These are phyloP conservation scores for Pleoardoris graminearum DNA, from an alignment of 2,329 filamentous ascomycete genomes.

Conservation along the genomic window DNA sequence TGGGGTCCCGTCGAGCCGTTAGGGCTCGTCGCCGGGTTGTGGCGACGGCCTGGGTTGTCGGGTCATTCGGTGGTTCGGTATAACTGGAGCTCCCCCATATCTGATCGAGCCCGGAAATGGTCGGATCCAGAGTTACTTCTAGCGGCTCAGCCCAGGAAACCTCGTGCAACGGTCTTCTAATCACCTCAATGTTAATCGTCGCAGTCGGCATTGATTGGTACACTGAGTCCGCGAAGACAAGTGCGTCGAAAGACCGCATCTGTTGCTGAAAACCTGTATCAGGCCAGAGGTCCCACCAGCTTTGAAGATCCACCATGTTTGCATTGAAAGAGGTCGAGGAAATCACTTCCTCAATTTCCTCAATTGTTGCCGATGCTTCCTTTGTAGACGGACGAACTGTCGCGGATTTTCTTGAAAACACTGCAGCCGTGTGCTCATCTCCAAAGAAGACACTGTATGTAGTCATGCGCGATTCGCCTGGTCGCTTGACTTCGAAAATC, in stretches of 20 bases:
- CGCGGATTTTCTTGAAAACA: neutral
- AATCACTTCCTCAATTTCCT: constrained; percentile 1
- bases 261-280: neutral
- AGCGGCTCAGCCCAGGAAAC: neutral
- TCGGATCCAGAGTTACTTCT: neutral
- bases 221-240: neutral
- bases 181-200: neutral
- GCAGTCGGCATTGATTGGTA: neutral
- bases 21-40: no score
- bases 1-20: no score
- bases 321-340: neutral
- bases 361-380: neutral
- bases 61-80: no score
- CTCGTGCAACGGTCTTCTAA: neutral
- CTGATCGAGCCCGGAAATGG: neutral
- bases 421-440: neutral
- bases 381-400: neutral
- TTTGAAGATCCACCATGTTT: neutral
- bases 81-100: no score
- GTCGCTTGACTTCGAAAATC: no score
- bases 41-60: no score
- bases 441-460: neutral
- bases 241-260: neutral
- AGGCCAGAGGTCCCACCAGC: neutral
- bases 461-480: no score